phyloP scores from a whole-genome alignment of 768 basidiomycete genomes.

The Podaxis sp. region DNA sequence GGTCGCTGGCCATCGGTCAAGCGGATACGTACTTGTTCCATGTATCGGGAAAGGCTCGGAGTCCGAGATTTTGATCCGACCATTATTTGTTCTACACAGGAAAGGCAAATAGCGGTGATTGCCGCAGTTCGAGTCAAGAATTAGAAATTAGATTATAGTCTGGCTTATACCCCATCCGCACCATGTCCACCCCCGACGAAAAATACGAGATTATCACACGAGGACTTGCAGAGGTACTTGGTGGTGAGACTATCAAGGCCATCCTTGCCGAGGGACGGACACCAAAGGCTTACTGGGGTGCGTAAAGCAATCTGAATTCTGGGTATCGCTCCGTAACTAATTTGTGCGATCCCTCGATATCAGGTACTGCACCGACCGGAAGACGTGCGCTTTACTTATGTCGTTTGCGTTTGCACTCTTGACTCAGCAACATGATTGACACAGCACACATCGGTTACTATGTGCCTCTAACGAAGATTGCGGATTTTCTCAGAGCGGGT shows the following conservation, averaged over 20 bases:
- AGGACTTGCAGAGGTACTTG: conserved; percentile 83
- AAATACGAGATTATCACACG: conserved; percentile 85
- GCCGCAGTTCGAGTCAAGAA: neutral
- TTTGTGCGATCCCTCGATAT: conserved; percentile 12
- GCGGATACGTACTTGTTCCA: too few species aligned
- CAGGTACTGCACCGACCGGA: conserved; percentile 93
- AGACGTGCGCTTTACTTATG: conserved; percentile 62
- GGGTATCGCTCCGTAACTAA: conserved; percentile 15
- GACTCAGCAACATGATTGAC: conserved; percentile 10
- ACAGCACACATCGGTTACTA: conserved; percentile 97
- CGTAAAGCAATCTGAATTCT: conserved; percentile 26
- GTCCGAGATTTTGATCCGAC: too few species aligned
- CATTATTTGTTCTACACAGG: too few species aligned
- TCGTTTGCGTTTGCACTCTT: neutral
- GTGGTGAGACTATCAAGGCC: conserved; percentile 78
- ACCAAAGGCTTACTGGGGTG: conserved; percentile 92
- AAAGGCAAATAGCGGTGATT: neutral
- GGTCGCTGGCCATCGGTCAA: too few species aligned
- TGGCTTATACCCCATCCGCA: neutral
- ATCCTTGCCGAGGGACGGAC: conserved; percentile 75
- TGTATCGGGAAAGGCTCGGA: too few species aligned
- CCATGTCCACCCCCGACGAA: conserved; percentile 41
- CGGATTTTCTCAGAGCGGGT: conserved; percentile 92
- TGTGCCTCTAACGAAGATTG: conserved; percentile 91
- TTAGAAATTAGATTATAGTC: neutral